Percentiles rank a stretch among this genome's conserved stretches.
Conservation (phyloP, 306 rosid genomes). For the Nissolia schottii region DNA sequence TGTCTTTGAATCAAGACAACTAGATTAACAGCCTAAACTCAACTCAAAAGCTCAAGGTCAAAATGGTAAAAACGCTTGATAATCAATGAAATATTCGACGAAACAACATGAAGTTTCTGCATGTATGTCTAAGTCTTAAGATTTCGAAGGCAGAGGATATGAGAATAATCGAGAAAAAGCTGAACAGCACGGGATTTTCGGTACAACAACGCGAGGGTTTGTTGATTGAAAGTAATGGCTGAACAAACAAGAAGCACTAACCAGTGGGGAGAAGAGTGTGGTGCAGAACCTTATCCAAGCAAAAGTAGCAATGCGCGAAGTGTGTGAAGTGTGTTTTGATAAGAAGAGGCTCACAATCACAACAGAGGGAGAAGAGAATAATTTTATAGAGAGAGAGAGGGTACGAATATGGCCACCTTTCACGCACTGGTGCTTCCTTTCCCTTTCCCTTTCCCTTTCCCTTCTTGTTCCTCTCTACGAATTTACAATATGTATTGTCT, state of each 20-base stretch:
- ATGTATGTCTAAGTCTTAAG: background rate
- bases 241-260: background rate
- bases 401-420: background rate
- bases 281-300: background rate
- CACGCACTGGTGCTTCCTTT: no score
- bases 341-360: background rate
- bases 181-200: no score
- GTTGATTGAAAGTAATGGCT: background rate
- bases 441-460: no score
- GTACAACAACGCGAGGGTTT: no score
- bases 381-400: background rate
- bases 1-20: background rate
- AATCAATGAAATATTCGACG: background rate
- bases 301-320: no score
- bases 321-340: background rate
- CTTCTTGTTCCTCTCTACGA: no score
- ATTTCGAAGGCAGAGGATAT: background rate
- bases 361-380: background rate
- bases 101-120: background rate
- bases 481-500: no score
- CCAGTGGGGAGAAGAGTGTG: background rate
- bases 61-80: background rate
- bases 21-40: background rate
- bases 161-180: background rate
- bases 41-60: background rate